A percentile compares a stretch with the other conserved stretches of the same genome.
phyloP scores from a whole-genome alignment of 1,139 yeast species.

The Kurtzmaniella quercitrusa region DNA sequence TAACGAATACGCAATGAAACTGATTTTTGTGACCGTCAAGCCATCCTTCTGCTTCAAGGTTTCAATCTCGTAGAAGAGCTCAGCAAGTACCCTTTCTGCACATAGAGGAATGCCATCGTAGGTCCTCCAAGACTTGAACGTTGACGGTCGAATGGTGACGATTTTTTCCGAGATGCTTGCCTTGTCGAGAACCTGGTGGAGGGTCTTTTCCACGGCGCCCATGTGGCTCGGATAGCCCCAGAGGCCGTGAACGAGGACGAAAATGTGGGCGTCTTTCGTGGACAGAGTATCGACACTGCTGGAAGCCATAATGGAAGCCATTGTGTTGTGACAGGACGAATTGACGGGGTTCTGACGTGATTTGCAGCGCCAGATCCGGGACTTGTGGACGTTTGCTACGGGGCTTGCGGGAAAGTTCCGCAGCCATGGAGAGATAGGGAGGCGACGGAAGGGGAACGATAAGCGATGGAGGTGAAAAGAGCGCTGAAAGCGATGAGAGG shows the following conservation, averaged over 20 bases:
- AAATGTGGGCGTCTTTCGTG: constrained; percentile 49
- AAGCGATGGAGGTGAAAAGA: too few species aligned
- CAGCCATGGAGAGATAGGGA: not conserved
- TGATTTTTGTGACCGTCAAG: constrained; percentile 33
- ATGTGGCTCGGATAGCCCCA: constrained; percentile 85
- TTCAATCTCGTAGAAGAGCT: constrained; percentile 55
- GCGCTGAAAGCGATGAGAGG: too few species aligned
- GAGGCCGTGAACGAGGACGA: constrained; percentile 81
- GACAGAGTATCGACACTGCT: not conserved
- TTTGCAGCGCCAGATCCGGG: too few species aligned
- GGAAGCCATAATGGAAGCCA: too few species aligned
- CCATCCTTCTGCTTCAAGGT: constrained; percentile 36
- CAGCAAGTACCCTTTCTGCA: constrained; percentile 65
- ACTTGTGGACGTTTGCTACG: too few species aligned
- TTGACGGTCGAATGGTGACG: constrained; percentile 58
- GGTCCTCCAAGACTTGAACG: constrained; percentile 73
- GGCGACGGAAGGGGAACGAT: not conserved
- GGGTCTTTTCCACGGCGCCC: constrained; percentile 51
- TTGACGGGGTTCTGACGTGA: too few species aligned
- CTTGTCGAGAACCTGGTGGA: constrained; percentile 35
- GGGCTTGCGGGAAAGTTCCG: not conserved
- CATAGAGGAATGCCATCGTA: constrained; percentile 79
- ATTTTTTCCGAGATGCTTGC: constrained; percentile 36
- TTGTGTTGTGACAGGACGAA: too few species aligned
- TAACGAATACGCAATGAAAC: constrained; percentile 41